Base-by-base conservation (phyloP, 208 protist genomes). In the Crithidia acanthocephali region DNA sequence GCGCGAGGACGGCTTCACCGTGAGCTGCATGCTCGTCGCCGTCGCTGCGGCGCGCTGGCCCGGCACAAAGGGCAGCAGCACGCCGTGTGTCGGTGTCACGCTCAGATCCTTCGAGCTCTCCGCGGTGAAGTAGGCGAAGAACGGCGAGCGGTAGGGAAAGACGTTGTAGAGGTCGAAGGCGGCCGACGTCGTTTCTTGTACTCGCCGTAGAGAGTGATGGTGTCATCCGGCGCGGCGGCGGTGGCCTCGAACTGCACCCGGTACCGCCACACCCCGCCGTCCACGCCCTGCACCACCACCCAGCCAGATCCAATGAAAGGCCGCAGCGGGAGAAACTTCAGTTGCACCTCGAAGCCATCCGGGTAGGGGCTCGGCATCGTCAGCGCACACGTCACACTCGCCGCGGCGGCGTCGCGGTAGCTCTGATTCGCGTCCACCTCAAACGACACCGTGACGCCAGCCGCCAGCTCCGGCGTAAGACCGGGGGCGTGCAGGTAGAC, bases 81-180 rank as follows among this genome's bases (percentile, higher is more conserved):
- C 81, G 20, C 95, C 95, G 35, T 86, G 74, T n/a, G 84, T 47
- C 6, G 90, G 90, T 18, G 53, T 40, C 28, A 98, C 93, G 5
- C 68, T 75, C 51, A 98, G 86, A 50, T 95, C 91, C 61, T 83
- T 75, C 20, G 91, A 86, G 74, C 92, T 95, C 28, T 92, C 93
- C 25, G 71, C 52, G 11, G 93, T 94, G 65, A 98, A 97, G 75
- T 93, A 96, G 16, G 93, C 93, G 16, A 67, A 80, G 72, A 97
- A 98, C 27, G 76, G 64, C 20, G 90, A 93, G 47, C 78, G 82
- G 64, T 88, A 88, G 0, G 89, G 83, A 65, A 96, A 94, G 9
- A 89, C 84, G 74, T 98, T 98, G 79, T 89, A 90, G 50, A 98
- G 77, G 68, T 88, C 77, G 60, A 98, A 98, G 11, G 72, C 50